Evolutionary conservation across 768 basidiomycete species (phyloP), one percentile per base, ranked within the genome.

Genomic region (Boletus rubescentipes): DNA sequence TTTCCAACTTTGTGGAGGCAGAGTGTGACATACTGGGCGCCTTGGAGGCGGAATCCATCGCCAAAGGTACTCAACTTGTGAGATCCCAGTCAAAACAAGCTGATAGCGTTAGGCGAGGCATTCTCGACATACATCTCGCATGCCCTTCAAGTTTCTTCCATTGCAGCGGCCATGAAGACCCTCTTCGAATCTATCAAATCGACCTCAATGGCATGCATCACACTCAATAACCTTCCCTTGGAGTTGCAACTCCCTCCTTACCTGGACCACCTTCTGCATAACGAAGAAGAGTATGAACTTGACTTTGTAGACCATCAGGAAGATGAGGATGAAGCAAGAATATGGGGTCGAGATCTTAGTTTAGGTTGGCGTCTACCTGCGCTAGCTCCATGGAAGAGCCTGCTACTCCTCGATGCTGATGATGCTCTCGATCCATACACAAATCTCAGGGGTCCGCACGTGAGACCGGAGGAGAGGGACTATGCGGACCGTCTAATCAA

Each of bases 381-480:
- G 16, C 77, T 98, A 21, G 78, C 84, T 15, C 95, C 96, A 6
- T 98, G 96, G 96, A 97, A 97, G 66, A 89, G 91, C 20, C 67
- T 98, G 15, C 72, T 98, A 7, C 78, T 93, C 15, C 65, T 96
- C 15, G 87, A 92, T 48, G 73, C 81, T 61, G 72, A 79, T 15
- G 76, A 77, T 15, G 80, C 78, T 26, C 65, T 80, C 46, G 84
- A 87, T 53, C 80, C 84, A 2, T 81, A 83, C 57, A 73, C 79
- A 63, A 85, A 83, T 53, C 70, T 87, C 46, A 72, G 79, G 57
- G 81, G 80, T 2, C 80, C 82, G 2, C 81, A 85, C 50, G 74
- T 85, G 16, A 80, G 74, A 49, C 74, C 82, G 0, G 87, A 88
- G 41, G 90, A 91, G 58, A 75, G 80, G 49, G 76, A 77, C 21